Conservation (phyloP, 805 yeast genomes). For the Pichia cabralensis region DNA sequence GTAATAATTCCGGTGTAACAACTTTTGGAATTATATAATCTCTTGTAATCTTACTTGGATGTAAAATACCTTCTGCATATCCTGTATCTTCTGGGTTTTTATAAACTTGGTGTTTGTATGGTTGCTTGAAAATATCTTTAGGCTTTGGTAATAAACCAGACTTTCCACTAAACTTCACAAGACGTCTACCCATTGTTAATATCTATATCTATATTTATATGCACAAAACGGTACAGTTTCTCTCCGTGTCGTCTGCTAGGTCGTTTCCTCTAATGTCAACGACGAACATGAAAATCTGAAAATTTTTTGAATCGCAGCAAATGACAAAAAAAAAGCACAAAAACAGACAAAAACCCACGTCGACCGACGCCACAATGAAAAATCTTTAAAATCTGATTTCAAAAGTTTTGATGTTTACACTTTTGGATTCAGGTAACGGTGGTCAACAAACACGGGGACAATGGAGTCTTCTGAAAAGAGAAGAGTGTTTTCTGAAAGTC, state of each 20-base stretch:
- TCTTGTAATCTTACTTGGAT: constrained; percentile 56
- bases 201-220: too few species aligned
- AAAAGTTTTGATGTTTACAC: too few species aligned
- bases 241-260: too few species aligned
- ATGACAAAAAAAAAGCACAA: too few species aligned
- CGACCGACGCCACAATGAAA: too few species aligned
- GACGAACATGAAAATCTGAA: too few species aligned
- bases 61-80: constrained; percentile 61
- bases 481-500: constrained; percentile 4
- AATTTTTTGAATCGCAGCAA: too few species aligned
- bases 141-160: constrained; percentile 78
- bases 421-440: too few species aligned
- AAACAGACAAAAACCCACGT: too few species aligned
- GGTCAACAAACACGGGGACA: background rate
- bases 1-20: constrained; percentile 50
- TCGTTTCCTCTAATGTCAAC: too few species aligned
- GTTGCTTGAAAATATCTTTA: constrained; percentile 65
- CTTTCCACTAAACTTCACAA: constrained; percentile 46
- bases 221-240: too few species aligned
- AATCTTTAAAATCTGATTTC: too few species aligned
- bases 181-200: constrained; percentile 45
- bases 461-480: constrained; percentile 3
- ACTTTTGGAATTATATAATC: constrained; percentile 42
- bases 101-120: constrained; percentile 43
- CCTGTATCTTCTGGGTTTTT: constrained; percentile 46